phyloP scores from a whole-genome alignment of 139 green algal species.

The Mychonastes homosphaera region DNA sequence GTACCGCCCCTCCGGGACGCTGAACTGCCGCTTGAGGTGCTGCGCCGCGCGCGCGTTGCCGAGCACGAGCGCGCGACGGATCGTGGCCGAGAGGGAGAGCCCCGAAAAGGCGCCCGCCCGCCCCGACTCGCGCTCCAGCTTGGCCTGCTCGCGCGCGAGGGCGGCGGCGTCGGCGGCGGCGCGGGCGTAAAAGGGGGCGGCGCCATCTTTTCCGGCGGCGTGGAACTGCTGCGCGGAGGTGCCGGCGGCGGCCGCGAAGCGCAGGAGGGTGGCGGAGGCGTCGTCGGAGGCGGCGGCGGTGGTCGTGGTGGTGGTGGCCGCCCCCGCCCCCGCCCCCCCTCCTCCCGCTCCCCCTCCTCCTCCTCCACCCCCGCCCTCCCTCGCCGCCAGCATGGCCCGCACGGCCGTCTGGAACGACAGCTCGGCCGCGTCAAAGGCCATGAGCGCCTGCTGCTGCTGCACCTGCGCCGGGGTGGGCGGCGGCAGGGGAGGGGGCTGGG shows the following conservation, averaged over 20 bases:
- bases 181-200: slow-evolving; percentile 36
- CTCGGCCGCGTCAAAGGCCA: slow-evolving; percentile 10
- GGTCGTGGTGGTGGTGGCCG: no score
- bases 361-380: background rate
- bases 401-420: slow-evolving; percentile 8
- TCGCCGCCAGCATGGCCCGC: background rate
- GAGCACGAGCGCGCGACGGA: slow-evolving; percentile 35
- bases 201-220: slow-evolving; percentile 12
- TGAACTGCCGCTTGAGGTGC: slow-evolving; percentile 13
- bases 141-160: slow-evolving; percentile 41
- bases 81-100: slow-evolving; percentile 38
- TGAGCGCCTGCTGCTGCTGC: no score
- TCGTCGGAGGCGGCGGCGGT: no score
- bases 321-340: background rate
- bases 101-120: slow-evolving; percentile 51
- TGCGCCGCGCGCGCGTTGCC: slow-evolving; percentile 30
- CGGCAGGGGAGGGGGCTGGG: slow-evolving; percentile 18
- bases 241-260: background rate
- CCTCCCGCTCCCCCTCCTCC: background rate
- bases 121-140: slow-evolving; percentile 51
- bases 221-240: background rate
- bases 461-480: no score
- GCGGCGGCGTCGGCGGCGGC: slow-evolving; percentile 29
- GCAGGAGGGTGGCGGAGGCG: no score
- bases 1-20: slow-evolving; percentile 38